Evolutionary conservation across 805 yeast species (phyloP).

Genomic region (Saccharomyces mikatae): DNA sequence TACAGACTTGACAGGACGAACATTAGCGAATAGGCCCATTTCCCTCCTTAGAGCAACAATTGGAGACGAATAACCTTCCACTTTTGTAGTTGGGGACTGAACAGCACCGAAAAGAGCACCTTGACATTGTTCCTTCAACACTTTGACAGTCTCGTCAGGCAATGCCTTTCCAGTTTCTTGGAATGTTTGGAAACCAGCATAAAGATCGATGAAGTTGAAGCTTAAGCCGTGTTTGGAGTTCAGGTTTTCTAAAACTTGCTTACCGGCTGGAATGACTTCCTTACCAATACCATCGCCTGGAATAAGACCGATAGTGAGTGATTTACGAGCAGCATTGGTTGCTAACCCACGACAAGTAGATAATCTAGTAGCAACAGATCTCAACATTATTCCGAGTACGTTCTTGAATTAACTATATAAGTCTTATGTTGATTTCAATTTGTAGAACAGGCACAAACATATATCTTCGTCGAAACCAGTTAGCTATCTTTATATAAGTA

Average conservation of each 20-base stretch:
- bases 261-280: conserved; percentile 97
- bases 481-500: not conserved
- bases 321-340: conserved; percentile 35
- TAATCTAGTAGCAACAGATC: conserved; percentile 21
- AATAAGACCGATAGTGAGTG: conserved; percentile 59
- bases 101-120: conserved; percentile 98
- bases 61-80: conserved; percentile 95
- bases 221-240: conserved; percentile 67
- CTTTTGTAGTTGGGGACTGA: conserved; percentile 87
- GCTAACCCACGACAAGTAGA: conserved; percentile 30
- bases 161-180: conserved; percentile 91
- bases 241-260: conserved; percentile 73
- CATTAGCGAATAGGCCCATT: conserved; percentile 90
- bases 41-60: conserved; percentile 97
- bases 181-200: conserved; percentile 93
- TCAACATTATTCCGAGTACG: conserved; percentile 18
- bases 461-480: not conserved
- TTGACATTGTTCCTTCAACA: conserved; percentile 74
- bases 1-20: conserved; percentile 94
- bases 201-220: conserved; percentile 79
- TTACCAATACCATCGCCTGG: conserved; percentile 99
- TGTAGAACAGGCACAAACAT: not conserved
- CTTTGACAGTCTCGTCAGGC: conserved; percentile 83
- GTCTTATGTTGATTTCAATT: no score
- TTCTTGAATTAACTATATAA: not conserved